Percentiles rank a stretch among this genome's conserved stretches.
phyloP scores from a whole-genome alignment of 129 eudicot species.

The Centaurea solstitialis region DNA sequence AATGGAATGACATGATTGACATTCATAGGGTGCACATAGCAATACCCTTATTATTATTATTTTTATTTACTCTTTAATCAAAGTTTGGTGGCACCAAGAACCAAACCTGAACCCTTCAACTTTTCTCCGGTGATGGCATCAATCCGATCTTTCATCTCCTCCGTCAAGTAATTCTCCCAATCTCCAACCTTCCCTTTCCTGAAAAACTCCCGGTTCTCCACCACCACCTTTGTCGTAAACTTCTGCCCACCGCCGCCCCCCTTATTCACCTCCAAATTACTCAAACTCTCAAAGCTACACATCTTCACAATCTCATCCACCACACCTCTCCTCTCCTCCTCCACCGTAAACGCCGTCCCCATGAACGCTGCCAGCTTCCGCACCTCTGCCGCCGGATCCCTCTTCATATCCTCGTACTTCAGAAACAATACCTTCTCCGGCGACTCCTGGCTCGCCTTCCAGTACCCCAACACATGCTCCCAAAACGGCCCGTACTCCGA shows the following conservation, averaged over 20 bases:
- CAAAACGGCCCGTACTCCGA: constrained; percentile 36
- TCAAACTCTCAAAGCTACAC: constrained; percentile 36
- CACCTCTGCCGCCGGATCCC: constrained; percentile 9
- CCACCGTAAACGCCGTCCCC: constrained; percentile 23
- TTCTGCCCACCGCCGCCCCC: constrained; percentile 18
- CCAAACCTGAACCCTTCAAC: constrained; percentile 16
- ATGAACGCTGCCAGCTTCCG: constrained; percentile 30
- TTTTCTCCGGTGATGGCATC: constrained; percentile 15
- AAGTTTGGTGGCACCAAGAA: constrained; percentile 8
- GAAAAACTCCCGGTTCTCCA: constrained; percentile 23
- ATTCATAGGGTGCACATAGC: no score
- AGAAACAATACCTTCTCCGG: constrained; percentile 28
- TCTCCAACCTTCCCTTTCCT: constrained; percentile 41
- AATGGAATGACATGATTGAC: no score
- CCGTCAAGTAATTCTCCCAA: constrained; percentile 30
- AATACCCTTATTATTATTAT: no score
- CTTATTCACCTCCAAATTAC: constrained; percentile 29
- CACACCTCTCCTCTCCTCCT: constrained; percentile 22
- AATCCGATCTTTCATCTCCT: constrained; percentile 31
- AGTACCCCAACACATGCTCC: constrained; percentile 32
- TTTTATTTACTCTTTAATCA: no score
- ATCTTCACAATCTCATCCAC: constrained; percentile 34
- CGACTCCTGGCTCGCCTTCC: constrained; percentile 25
- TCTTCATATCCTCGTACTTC: constrained; percentile 35
- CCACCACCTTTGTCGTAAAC: background rate